Base-by-base conservation (phyloP, 2,329 filamentous ascomycete genomes). In the Neofusicoccum ribis region DNA sequence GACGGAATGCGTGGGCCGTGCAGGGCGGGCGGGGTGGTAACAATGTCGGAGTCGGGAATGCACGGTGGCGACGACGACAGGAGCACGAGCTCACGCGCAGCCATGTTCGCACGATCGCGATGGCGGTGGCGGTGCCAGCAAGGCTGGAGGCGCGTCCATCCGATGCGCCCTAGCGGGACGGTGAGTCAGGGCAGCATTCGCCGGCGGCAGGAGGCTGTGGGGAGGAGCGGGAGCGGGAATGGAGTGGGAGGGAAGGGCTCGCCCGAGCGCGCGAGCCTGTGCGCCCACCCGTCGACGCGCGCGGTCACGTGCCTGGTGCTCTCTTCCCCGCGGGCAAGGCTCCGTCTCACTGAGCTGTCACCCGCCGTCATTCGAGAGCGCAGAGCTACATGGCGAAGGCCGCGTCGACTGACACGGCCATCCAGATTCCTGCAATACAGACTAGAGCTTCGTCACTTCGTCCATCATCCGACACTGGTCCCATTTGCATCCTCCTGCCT, bases 1-100 rank as follows among this genome's bases (percentile, higher is more conserved):
- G 14, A 4, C 20, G 54, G 12, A 6, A 5, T 8, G 11, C 11
- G 41, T 17, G 43, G 4, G 12, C 14, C 12, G 9, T 27, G 37
- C 11, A 47, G 23, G 3, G 23, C n/a, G 4, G 47, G 63, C 36
- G 63, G 63, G 7, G 63, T 65, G 27, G 49, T n/a, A 15, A 60
- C 52, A 17, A 52, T 27, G 27, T 65, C 63, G 20, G 54, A 60
- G 54, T 65, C 63, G 2, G 63, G 56, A 31, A 65, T 54, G 9
- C 7, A 15, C 20, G 41, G 63, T 14, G 63, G 63, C 43, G 74
- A 72, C 20, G 76, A 75, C n/a, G 74, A 74, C 7, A 78, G 69
- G 31, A 71, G 56, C 46, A 70, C 66, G 46, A 70, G 52, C 39
- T 70, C 67, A 58, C 20, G 62, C 15, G 63, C 41, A 17, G 51